These are phyloP conservation scores for Fragaria vesca DNA, from an alignment of 306 rosid genomes.

Conservation along the genomic window DNA sequence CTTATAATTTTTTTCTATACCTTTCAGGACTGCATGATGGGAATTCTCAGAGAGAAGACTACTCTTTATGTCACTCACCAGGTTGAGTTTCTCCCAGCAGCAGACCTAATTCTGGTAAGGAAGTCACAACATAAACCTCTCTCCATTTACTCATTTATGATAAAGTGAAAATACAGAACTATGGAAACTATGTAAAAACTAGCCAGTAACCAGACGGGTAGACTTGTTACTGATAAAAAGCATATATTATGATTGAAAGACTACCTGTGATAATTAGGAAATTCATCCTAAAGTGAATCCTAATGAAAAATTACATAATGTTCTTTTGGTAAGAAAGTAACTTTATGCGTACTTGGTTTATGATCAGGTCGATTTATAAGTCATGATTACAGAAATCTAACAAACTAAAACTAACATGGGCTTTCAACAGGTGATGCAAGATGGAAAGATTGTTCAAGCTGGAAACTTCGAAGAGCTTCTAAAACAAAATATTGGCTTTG, in stretches of 20 bases:
- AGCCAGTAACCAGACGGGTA: neutral
- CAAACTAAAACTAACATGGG: constrained; percentile 21
- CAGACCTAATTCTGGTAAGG: constrained; percentile 84
- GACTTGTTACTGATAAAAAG: neutral
- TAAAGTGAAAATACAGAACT: neutral
- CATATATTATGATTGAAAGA: neutral
- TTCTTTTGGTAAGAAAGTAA: neutral
- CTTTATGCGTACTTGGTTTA: neutral
- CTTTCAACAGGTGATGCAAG: constrained; percentile 77
- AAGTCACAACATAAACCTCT: constrained; percentile 4
- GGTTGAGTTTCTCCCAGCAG: constrained; percentile 99
- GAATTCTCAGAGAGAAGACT: constrained; percentile 79
- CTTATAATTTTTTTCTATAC: neutral
- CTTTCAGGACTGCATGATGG: constrained; percentile 85
- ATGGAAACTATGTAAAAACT: neutral
- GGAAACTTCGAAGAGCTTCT: constrained; percentile 81
- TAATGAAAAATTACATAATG: neutral
- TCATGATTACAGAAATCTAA: neutral
- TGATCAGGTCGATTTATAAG: neutral
- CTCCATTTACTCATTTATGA: constrained; percentile 3
- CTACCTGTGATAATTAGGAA: neutral
- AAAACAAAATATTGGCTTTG: constrained; percentile 84
- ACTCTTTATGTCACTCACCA: constrained; percentile 87
- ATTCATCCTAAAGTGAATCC: neutral
- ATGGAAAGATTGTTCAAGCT: constrained; percentile 82